Conservation (phyloP, 2,329 filamentous ascomycete species). For the Ascochyta pisi region DNA sequence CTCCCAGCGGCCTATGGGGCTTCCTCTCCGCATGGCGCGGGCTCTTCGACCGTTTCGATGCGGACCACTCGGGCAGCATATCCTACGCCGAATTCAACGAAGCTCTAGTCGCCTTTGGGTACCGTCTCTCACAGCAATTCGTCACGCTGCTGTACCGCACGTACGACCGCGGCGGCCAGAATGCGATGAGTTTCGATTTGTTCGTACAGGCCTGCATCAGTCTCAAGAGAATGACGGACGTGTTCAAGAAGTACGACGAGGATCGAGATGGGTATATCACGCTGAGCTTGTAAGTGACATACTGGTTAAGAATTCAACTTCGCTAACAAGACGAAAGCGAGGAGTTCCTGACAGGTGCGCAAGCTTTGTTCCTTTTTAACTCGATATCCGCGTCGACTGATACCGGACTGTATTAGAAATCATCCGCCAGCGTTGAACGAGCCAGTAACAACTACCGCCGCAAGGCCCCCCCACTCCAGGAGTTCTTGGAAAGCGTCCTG, state of each 20-base stretch:
- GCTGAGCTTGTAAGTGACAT: slow-evolving; percentile 59
- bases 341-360: slow-evolving; percentile 63
- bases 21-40: slow-evolving; percentile 94
- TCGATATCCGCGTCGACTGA: slow-evolving; percentile 59
- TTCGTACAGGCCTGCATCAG: slow-evolving; percentile 98
- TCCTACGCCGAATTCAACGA: slow-evolving; percentile 86
- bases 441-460: neutral
- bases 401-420: slow-evolving; percentile 60
- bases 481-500: slow-evolving; percentile 1
- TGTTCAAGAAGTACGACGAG: slow-evolving; percentile 98
- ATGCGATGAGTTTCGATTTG: slow-evolving; percentile 76
- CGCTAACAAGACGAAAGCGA: slow-evolving; percentile 45
- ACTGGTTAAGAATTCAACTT: neutral
- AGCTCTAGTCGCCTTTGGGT: slow-evolving; percentile 84
- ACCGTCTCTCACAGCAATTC: slow-evolving; percentile 84
- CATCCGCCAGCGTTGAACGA: slow-evolving; percentile 45
- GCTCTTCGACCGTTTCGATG: slow-evolving; percentile 94
- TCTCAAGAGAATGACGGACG: slow-evolving; percentile 97
- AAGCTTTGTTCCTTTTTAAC: slow-evolving; percentile 62
- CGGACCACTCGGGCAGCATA: slow-evolving; percentile 86
- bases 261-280: slow-evolving; percentile 87
- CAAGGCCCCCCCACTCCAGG: neutral
- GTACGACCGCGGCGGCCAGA: slow-evolving; percentile 68
- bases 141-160: slow-evolving; percentile 84
- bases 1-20: slow-evolving; percentile 79